These are phyloP conservation scores for Ustilago nuda DNA, from an alignment of 1,284 basidiomycete species.

Conservation along the genomic window DNA sequence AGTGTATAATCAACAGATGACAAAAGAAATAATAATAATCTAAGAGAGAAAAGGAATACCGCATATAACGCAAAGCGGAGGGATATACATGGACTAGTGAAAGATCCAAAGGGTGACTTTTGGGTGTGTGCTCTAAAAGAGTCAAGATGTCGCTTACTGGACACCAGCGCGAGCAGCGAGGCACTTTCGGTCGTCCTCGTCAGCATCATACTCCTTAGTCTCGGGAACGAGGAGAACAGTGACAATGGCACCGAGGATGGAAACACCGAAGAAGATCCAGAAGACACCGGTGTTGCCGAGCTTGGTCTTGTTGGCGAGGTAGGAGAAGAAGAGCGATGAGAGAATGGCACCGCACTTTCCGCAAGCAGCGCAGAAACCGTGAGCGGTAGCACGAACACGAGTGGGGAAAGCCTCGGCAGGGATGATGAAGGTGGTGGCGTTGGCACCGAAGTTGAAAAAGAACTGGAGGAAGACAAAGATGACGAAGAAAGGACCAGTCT, in stretches of 20 bases:
- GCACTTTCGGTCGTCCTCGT: constrained; percentile 62
- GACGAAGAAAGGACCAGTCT: constrained; percentile 78
- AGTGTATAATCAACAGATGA: not conserved
- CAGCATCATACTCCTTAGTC: constrained; percentile 64
- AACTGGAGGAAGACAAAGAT: constrained; percentile 78
- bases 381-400: constrained; percentile 73
- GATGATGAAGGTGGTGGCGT: constrained; percentile 82
- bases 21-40: constrained; percentile 12
- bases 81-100: constrained; percentile 30
- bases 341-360: constrained; percentile 73
- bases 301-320: constrained; percentile 42
- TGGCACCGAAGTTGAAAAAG: constrained; percentile 75
- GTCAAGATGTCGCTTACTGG: constrained; percentile 19
- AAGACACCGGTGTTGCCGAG: constrained; percentile 57
- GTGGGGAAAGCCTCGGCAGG: constrained; percentile 84
- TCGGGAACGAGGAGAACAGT: constrained; percentile 59
- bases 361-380: constrained; percentile 71
- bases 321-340: constrained; percentile 69
- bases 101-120: constrained; percentile 13
- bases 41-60: constrained; percentile 13
- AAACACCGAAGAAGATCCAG: constrained; percentile 67
- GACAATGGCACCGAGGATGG: constrained; percentile 55
- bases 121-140: not conserved
- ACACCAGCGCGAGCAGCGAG: constrained; percentile 52
- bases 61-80: constrained; percentile 9